Evolutionary conservation across 1,139 yeast genomes (phyloP).

Genomic region (Nadsonia commutata): DNA sequence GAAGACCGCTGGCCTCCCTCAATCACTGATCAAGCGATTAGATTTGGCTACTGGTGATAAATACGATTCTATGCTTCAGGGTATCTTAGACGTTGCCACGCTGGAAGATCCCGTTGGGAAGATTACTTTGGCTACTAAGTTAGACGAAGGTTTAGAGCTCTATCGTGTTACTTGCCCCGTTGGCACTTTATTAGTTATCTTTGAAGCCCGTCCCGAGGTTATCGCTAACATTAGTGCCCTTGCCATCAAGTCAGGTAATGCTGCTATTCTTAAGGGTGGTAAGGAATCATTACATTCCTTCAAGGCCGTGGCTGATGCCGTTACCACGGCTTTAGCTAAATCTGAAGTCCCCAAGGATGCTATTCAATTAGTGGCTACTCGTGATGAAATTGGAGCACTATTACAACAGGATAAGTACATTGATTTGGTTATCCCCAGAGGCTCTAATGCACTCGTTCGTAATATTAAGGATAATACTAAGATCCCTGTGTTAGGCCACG

Average conservation of each 20-base stretch:
- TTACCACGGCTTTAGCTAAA: slow-evolving; percentile 41
- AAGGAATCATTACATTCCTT: slow-evolving; percentile 82
- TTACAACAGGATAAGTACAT: slow-evolving; percentile 76
- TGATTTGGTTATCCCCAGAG: slow-evolving; percentile 93
- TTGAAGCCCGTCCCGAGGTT: slow-evolving; percentile 96
- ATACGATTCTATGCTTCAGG: slow-evolving; percentile 87
- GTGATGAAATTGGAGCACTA: slow-evolving; percentile 79
- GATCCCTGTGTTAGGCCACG: slow-evolving; percentile 96
- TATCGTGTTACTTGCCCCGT: slow-evolving; percentile 84
- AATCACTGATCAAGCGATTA: slow-evolving; percentile 65
- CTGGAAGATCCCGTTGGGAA: slow-evolving; percentile 87
- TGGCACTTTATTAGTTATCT: slow-evolving; percentile 83
- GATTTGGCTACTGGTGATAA: slow-evolving; percentile 74
- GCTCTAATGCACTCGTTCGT: slow-evolving; percentile 81
- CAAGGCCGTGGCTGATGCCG: slow-evolving; percentile 61
- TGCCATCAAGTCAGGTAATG: slow-evolving; percentile 82
- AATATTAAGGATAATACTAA: slow-evolving; percentile 75
- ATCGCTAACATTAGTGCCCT: slow-evolving; percentile 94
- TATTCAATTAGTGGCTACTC: slow-evolving; percentile 71
- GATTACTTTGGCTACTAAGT: slow-evolving; percentile 60
- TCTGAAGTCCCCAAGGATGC: slow-evolving; percentile 68
- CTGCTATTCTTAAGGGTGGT: slow-evolving; percentile 95
- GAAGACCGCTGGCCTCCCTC: slow-evolving; percentile 36
- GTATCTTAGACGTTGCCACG: slow-evolving; percentile 78
- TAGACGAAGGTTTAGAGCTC: slow-evolving; percentile 76